phyloP scores from a whole-genome alignment of 169 alveolate genomes.

The Blepharisma undulans region DNA sequence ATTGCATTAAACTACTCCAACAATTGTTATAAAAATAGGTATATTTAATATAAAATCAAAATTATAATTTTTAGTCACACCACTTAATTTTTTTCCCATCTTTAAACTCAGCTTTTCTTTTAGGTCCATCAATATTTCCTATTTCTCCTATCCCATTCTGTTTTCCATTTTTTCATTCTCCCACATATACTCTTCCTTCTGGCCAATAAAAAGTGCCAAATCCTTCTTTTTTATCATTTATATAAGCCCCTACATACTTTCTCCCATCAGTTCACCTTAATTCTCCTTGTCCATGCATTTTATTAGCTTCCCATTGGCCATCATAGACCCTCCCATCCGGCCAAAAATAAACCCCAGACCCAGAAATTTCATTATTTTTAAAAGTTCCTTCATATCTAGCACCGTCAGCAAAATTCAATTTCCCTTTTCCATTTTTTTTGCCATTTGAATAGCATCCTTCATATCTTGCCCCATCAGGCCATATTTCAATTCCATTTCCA shows the following conservation, averaged over 20 bases:
- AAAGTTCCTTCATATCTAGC: slow-evolving; percentile 70
- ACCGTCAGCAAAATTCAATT: slow-evolving; percentile 60
- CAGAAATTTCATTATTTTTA: slow-evolving; percentile 70
- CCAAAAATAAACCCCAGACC: slow-evolving; percentile 74
- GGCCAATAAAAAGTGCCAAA: slow-evolving; percentile 81
- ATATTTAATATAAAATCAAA: too few relatives aligned
- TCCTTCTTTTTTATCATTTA: slow-evolving; percentile 61
- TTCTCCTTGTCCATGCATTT: slow-evolving; percentile 75
- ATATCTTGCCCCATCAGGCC: slow-evolving; percentile 4
- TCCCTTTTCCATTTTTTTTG: slow-evolving; percentile 71
- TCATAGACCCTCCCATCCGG: slow-evolving; percentile 76
- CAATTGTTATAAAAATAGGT: too few relatives aligned
- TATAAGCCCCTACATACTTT: background rate
- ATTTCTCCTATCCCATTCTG: slow-evolving; percentile 68
- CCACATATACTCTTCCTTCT: slow-evolving; percentile 80
- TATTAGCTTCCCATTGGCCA: slow-evolving; percentile 69
- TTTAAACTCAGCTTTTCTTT: slow-evolving; percentile 38
- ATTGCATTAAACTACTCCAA: too few relatives aligned
- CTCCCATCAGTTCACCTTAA: slow-evolving; percentile 14
- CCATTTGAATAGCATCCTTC: slow-evolving; percentile 46
- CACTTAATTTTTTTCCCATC: slow-evolving; percentile 39
- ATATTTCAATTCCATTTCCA: slow-evolving; percentile 30
- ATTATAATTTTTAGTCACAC: background rate
- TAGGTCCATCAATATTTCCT: slow-evolving; percentile 21
- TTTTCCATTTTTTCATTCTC: slow-evolving; percentile 83